Evolutionary conservation across 2,329 filamentous ascomycete species (phyloP).

Genomic region (Dothistroma pini): DNA sequence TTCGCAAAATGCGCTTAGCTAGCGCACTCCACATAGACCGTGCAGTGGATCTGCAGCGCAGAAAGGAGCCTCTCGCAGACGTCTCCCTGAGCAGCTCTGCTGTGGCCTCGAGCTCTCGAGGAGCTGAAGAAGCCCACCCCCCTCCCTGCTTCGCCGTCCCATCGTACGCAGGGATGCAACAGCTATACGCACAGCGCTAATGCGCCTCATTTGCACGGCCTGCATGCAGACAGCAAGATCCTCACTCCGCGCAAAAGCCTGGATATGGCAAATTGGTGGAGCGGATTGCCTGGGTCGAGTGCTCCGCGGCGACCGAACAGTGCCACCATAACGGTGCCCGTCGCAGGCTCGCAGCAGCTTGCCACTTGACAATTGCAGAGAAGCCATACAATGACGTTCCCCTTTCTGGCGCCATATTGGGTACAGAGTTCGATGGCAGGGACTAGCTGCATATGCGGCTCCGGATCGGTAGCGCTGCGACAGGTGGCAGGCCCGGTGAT

Average conservation of each 20-base stretch:
- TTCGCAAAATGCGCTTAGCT: slow-evolving; percentile 3
- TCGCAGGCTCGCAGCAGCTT: no score
- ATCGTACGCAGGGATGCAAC: not conserved
- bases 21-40: slow-evolving; percentile 1
- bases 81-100: no score
- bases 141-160: no score
- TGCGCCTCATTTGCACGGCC: slow-evolving; percentile 8
- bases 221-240: not conserved
- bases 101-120: not conserved
- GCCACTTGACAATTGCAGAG: no score
- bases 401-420: not conserved
- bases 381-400: slow-evolving; percentile 4
- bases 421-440: slow-evolving; percentile 20
- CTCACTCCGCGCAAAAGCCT: not conserved
- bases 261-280: not conserved
- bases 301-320: not conserved
- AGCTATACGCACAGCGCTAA: slow-evolving; percentile 11
- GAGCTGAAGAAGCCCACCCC: no score
- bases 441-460: slow-evolving; percentile 15
- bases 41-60: not conserved
- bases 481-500: not conserved
- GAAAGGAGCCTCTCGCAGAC: not conserved
- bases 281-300: not conserved
- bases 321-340: not conserved
- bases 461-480: slow-evolving; percentile 7